These are phyloP conservation scores for Leishmania mexicana DNA, from an alignment of 208 protist species.

Conservation along the genomic window DNA sequence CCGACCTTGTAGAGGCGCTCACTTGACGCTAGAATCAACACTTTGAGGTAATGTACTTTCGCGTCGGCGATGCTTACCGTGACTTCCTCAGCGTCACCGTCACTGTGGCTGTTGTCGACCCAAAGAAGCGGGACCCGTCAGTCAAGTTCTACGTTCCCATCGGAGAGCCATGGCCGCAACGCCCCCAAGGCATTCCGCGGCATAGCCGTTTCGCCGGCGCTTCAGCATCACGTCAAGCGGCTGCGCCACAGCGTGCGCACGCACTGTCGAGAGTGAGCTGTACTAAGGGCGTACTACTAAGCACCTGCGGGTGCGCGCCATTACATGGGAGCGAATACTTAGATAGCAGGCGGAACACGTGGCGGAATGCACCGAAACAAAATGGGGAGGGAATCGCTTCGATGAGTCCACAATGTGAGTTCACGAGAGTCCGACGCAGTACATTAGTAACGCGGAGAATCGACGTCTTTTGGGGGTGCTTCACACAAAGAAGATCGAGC, in stretches of 20 bases:
- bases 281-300: not conserved
- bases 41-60: not conserved
- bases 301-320: not conserved
- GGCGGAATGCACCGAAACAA: not conserved
- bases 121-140: not conserved
- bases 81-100: not conserved
- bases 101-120: not conserved
- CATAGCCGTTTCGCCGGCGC: not conserved
- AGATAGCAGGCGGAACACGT: not conserved
- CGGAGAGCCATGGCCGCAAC: not conserved
- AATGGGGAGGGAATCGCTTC: not conserved
- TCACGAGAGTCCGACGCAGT: not conserved
- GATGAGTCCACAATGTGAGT: too few relatives aligned
- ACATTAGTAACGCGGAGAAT: not conserved
- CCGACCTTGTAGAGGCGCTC: not conserved
- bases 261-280: not conserved
- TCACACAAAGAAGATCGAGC: not conserved
- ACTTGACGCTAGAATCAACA: not conserved
- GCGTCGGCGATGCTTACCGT: not conserved
- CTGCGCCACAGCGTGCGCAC: not conserved
- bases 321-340: not conserved
- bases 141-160: not conserved
- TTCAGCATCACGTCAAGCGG: not conserved
- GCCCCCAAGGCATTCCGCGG: not conserved
- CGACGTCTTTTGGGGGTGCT: not conserved